Base-by-base conservation (phyloP, 305 asterid genomes). In the Rubia occidens region DNA sequence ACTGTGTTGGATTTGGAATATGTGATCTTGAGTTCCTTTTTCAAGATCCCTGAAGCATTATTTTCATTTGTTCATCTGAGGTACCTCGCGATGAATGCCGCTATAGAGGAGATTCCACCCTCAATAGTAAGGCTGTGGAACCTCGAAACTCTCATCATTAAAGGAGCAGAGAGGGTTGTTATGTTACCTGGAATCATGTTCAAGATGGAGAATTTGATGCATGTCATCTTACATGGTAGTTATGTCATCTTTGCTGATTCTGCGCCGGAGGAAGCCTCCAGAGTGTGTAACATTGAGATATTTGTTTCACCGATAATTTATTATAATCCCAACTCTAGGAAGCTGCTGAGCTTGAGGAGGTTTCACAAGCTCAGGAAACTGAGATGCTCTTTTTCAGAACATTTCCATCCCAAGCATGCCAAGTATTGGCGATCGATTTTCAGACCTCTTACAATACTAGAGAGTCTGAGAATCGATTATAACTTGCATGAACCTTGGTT, bases 101-200 rank as follows among this genome's bases (percentile, higher is more conserved):
- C 6, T 21, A 14, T 45, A 10, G 21, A 3, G 1, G 11, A 11
- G 0, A 14, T 70, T 40, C 73, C 67, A 9, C 26, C 67, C 17
- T 26, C 45, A 9, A 70, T 70, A 42, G 26, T 26, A 26, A n/a
- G 51, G 7, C 67, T 70, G 64, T 13, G 45, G 67, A 60, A 70
- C 59, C 18, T 60, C 4, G 67, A 60, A 70, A 60, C 60, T 17
- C 51, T 60, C 43, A 63, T 63, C 44, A n/a, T 63, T n/a, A 61
- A 7, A 61, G 66, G 45, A 15, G 45, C 66, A 35, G 15, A 61
- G 14, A 15, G 3, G 20, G 43, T 3, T 11, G 66, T 61, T 32
- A 61, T 5, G 45, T 8, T 35, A 6, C 66, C 66, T 11, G 47
- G 13, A 61, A 35, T 18, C 66, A 37, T 61, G 20, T 35, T 35